Evolutionary conservation across 2,329 filamentous ascomycete genomes (phyloP), one percentile per base, ranked within the genome.

Genomic region (Penicillium decumbens): DNA sequence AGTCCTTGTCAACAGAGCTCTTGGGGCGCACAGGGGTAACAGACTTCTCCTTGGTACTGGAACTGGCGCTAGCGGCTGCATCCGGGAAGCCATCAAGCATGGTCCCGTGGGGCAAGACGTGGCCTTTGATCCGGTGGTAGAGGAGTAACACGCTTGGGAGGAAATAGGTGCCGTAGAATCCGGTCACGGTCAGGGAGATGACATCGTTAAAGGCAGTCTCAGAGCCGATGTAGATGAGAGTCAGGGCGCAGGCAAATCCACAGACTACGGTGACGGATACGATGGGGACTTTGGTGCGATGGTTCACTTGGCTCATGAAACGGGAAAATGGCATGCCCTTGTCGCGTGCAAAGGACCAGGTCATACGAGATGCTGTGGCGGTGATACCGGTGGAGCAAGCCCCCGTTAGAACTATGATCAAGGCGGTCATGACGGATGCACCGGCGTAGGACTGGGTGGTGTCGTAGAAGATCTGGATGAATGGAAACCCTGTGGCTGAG

Each of bases 401-500:
- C 28, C 65, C 58, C n/a, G 51, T 51, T 18, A 69, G 54, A 7
- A 69, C 56, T n/a, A 70, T 59, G 32, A 72, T 47, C 28, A 72
- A 57, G 4, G 59, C 56, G 5, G 62, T 62, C 54, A 71, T 62
- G 10, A 57, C 44, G 3, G 61, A 61, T 1, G 65, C 55, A 1
- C 64, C 64, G 0, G 64, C 66, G 15, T 68, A 61, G 23, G 71
- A 76, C 15, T 62, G 55, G 1, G 74, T 75, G 39, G 72, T 73
- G 48, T 75, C 59, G 49, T 66, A 67, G 56, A 83, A 80, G 27
- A 67, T 61, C 27, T 66, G 58, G 39, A 73, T 67, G 40, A 69
- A 72, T 0, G 69, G 67, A 46, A 68, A 69, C 10, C 63, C 64
- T 9, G 70, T 70, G 15, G 62, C 56, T 7, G 65, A 59, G 10